Evolutionary conservation across 768 basidiomycete genomes (phyloP).

Genomic region (Tephrocybe rancida): DNA sequence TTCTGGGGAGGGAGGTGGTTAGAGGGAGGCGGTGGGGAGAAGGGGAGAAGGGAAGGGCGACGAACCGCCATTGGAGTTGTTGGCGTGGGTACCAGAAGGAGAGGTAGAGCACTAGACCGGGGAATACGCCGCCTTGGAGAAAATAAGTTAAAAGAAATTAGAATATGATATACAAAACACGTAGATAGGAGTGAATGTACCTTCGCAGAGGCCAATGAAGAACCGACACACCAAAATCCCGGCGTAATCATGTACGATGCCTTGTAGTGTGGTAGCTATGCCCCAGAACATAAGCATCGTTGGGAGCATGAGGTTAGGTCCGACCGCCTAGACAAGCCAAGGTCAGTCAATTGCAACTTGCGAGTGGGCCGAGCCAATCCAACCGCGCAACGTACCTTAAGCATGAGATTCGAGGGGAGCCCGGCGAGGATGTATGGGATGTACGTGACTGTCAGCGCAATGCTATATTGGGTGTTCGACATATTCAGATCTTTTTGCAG

Average conservation of each 20-base stretch:
- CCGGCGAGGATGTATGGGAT: not conserved
- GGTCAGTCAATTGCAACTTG: not conserved
- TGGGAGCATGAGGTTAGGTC: conserved; percentile 31
- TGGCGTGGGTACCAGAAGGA: conserved; percentile 51
- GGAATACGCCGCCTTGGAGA: conserved; percentile 52
- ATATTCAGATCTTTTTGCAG: not conserved
- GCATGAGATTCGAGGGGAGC: not conserved
- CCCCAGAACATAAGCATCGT: conserved; percentile 69
- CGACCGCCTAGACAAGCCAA: conserved; percentile 2
- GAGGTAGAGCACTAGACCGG: conserved; percentile 57
- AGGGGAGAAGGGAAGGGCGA: not conserved
- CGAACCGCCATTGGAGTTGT: conserved; percentile 37
- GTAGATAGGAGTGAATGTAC: conserved; percentile 19
- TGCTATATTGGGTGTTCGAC: not conserved
- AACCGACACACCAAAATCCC: conserved; percentile 50
- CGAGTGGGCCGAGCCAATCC: not conserved
- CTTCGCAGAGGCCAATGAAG: conserved; percentile 55
- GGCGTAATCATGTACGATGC: conserved; percentile 46
- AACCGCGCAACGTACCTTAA: not conserved
- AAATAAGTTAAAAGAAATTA: not conserved
- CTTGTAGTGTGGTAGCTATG: conserved; percentile 63
- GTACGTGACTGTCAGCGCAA: conserved; percentile 1
- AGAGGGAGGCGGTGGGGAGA: conserved; percentile 26
- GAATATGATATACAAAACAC: not conserved
- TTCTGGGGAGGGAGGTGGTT: conserved; percentile 37